phyloP scores from a whole-genome alignment of 2,329 filamentous ascomycete species.

The Pseudocercospora fuligena region DNA sequence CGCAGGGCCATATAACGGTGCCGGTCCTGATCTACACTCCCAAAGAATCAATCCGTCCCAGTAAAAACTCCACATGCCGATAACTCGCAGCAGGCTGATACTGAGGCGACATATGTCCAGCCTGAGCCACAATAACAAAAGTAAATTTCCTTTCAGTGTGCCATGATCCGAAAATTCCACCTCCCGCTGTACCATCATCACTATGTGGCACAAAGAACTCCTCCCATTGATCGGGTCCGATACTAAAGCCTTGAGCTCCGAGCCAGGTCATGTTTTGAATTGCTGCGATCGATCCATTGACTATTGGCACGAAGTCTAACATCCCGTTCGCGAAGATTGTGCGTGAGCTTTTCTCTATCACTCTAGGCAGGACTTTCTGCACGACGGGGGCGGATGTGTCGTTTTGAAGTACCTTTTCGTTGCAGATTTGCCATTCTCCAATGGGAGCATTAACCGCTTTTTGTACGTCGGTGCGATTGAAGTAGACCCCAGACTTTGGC shows the following conservation, averaged over 20 bases:
- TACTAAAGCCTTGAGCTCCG: slow-evolving; percentile 71
- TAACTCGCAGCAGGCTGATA: slow-evolving; percentile 68
- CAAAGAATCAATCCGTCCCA: slow-evolving; percentile 69
- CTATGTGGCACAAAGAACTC: slow-evolving; percentile 72
- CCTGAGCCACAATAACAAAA: slow-evolving; percentile 63
- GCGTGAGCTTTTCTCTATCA: slow-evolving; percentile 74
- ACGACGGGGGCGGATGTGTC: slow-evolving; percentile 62
- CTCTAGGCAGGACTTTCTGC: slow-evolving; percentile 65
- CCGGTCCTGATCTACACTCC: slow-evolving; percentile 30
- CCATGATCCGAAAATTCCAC: slow-evolving; percentile 72
- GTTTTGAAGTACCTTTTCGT: slow-evolving; percentile 51
- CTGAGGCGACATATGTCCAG: slow-evolving; percentile 68
- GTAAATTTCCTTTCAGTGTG: slow-evolving; percentile 79
- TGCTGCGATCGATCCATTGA: slow-evolving; percentile 71
- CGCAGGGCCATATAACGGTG: too few relatives aligned
- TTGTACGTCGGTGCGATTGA: slow-evolving; percentile 43
- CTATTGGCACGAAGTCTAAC: slow-evolving; percentile 70
- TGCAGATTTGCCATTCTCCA: slow-evolving; percentile 68
- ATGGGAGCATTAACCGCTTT: slow-evolving; percentile 53
- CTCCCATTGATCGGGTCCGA: slow-evolving; percentile 55
- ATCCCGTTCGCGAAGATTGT: slow-evolving; percentile 75
- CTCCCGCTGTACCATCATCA: slow-evolving; percentile 59
- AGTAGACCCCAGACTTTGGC: slow-evolving; percentile 30
- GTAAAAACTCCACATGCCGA: slow-evolving; percentile 73
- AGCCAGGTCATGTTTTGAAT: slow-evolving; percentile 85